Percentiles rank a stretch among this genome's conserved stretches.
These are phyloP conservation scores for Coemansia sp. DNA, from an alignment of 371 early-diverging fungal species.

Conservation along the genomic window DNA sequence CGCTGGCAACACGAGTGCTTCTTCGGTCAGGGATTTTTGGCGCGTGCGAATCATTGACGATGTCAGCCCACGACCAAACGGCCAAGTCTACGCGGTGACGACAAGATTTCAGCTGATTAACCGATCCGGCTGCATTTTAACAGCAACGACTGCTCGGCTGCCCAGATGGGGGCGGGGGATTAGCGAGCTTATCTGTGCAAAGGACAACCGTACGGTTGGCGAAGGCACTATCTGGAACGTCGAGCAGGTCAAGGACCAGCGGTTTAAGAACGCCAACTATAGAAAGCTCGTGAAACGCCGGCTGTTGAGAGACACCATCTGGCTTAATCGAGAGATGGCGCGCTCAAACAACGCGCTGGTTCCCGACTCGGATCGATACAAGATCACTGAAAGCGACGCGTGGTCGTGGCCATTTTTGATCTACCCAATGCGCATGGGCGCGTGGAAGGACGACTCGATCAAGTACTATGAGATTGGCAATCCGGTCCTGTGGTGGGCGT, in stretches of 20 bases:
- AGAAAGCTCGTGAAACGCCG: slow-evolving; percentile 17
- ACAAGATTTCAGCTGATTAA: slow-evolving; percentile 23
- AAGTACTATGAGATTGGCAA: slow-evolving; percentile 94
- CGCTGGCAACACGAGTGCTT: slow-evolving; percentile 94
- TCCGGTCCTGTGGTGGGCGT: slow-evolving; percentile 94
- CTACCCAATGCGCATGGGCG: slow-evolving; percentile 92
- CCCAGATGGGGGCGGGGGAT: slow-evolving; percentile 22
- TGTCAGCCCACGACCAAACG: slow-evolving; percentile 8
- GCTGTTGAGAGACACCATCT: slow-evolving; percentile 20
- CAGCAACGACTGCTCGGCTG: slow-evolving; percentile 17
- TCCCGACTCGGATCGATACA: slow-evolving; percentile 94
- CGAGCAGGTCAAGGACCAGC: slow-evolving; percentile 32
- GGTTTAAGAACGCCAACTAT: slow-evolving; percentile 15
- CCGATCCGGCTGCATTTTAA: slow-evolving; percentile 19
- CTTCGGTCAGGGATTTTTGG: slow-evolving; percentile 61
- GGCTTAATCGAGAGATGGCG: slow-evolving; percentile 33
- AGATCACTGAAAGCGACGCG: slow-evolving; percentile 80
- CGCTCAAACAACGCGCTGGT: slow-evolving; percentile 88
- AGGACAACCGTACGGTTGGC: slow-evolving; percentile 6
- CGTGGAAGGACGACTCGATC: slow-evolving; percentile 83
- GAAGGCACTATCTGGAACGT: slow-evolving; percentile 31
- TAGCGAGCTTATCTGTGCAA: slow-evolving; percentile 29
- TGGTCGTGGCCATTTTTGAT: slow-evolving; percentile 90
- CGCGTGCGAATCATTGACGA: slow-evolving; percentile 20
- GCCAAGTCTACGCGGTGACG: slow-evolving; percentile 21